These are phyloP conservation scores for Globisporangium radiosum DNA, from an alignment of 352 stramenopile genomes.

Conservation along the genomic window DNA sequence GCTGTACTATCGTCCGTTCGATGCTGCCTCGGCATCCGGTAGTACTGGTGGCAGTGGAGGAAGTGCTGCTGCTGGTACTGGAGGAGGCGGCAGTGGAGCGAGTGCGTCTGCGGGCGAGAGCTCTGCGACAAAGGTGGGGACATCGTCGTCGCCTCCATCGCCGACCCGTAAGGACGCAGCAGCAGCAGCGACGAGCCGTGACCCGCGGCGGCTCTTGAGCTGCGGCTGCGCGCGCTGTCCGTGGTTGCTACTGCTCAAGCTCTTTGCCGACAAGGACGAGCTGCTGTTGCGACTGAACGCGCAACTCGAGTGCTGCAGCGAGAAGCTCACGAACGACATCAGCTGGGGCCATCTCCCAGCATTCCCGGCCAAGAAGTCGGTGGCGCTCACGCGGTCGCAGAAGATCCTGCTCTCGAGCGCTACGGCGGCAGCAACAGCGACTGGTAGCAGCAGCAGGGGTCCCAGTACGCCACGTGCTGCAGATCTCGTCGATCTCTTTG, in stretches of 20 bases:
- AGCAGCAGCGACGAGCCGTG: constrained; percentile 4
- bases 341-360: constrained; percentile 65
- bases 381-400: constrained; percentile 50
- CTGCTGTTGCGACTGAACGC: constrained; percentile 63
- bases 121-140: not conserved
- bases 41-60: not conserved
- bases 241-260: constrained; percentile 64
- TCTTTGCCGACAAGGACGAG: constrained; percentile 69
- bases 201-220: constrained; percentile 46
- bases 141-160: constrained; percentile 10
- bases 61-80: not conserved
- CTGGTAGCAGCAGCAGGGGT: constrained; percentile 12
- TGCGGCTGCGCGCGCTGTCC: constrained; percentile 66
- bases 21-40: constrained; percentile 3
- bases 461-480: constrained; percentile 24
- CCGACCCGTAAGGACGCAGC: constrained; percentile 14
- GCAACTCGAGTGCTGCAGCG: constrained; percentile 60
- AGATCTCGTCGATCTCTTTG: constrained; percentile 53
- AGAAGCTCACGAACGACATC: constrained; percentile 73
- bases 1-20: constrained; percentile 55
- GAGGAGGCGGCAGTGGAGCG: not conserved
- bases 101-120: not conserved
- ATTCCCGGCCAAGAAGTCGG: constrained; percentile 49
- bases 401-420: constrained; percentile 44
- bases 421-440: constrained; percentile 14